Percentiles rank a stretch among this genome's conserved stretches.
Conservation (phyloP, 345 rosid species). For the Durio zibethinus region DNA sequence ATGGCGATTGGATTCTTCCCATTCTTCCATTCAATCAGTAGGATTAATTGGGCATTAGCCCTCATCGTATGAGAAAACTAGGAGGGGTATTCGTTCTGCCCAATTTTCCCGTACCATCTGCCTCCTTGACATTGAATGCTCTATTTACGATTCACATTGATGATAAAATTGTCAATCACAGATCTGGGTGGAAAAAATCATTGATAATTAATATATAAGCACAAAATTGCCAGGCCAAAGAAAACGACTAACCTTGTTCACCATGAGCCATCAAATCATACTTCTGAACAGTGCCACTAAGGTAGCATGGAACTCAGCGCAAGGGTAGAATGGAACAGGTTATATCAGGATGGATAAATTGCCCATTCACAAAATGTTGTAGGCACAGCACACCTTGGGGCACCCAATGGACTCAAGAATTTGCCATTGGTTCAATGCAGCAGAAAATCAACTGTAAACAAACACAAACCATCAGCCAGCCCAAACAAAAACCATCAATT, state of each 20-base stretch:
- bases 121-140: not conserved
- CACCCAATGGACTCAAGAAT: not conserved
- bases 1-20: not conserved
- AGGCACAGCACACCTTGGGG: not conserved
- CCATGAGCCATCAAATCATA: no score
- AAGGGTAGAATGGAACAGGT: not conserved
- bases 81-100: no score
- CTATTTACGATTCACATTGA: no score
- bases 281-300: no score
- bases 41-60: not conserved
- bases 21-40: not conserved
- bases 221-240: no score
- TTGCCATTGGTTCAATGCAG: not conserved
- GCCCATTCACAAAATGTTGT: not conserved
- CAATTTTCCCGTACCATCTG: not conserved
- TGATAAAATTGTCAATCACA: no score
- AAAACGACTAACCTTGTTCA: no score
- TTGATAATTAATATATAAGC: no score
- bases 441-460: not conserved
- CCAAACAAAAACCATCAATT: no score
- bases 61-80: not conserved
- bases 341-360: not conserved
- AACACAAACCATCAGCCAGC: no score
- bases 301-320: no score
- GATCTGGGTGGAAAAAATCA: no score